phyloP scores from a whole-genome alignment of 768 basidiomycete species.

The Collybiopsis luxurians region DNA sequence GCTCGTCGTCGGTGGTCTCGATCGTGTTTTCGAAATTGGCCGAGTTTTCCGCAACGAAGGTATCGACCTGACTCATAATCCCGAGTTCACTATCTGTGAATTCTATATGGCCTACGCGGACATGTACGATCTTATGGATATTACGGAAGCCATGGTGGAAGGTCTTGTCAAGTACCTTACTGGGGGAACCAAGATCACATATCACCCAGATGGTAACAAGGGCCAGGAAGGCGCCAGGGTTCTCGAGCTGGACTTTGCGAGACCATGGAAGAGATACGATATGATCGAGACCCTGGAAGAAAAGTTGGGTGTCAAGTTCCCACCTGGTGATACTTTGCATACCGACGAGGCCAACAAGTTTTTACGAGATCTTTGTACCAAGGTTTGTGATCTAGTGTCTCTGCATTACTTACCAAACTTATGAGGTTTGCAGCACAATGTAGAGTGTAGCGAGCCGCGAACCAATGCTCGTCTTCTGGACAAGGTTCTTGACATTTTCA shows the following conservation, averaged over 20 bases:
- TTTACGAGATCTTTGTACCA: conserved; percentile 76
- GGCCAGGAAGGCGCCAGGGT: conserved; percentile 58
- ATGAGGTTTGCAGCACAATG: conserved; percentile 65
- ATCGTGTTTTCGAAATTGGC: conserved; percentile 98
- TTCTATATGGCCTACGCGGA: conserved; percentile 99
- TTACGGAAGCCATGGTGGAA: conserved; percentile 88
- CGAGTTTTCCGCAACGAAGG: conserved; percentile 98
- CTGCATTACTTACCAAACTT: neutral
- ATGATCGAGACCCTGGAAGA: conserved; percentile 97
- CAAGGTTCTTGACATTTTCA: conserved; percentile 52
- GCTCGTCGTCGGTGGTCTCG: conserved; percentile 94
- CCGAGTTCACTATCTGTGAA: conserved; percentile 99
- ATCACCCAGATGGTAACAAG: conserved; percentile 94
- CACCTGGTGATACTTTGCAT: conserved; percentile 86
- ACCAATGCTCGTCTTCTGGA: conserved; percentile 94
- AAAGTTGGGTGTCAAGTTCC: conserved; percentile 90
- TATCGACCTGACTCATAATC: conserved; percentile 98
- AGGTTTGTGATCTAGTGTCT: conserved; percentile 46
- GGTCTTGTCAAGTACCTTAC: conserved; percentile 88
- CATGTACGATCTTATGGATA: conserved; percentile 98
- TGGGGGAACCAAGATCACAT: conserved; percentile 76
- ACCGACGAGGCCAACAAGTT: conserved; percentile 87
- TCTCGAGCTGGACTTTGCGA: conserved; percentile 80
- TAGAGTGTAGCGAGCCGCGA: conserved; percentile 94
- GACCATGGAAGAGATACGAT: conserved; percentile 98